Percentiles rank a stretch among this genome's conserved stretches.
phyloP scores from a whole-genome alignment of 768 basidiomycete genomes.

The Macrolepiota dolichaula region DNA sequence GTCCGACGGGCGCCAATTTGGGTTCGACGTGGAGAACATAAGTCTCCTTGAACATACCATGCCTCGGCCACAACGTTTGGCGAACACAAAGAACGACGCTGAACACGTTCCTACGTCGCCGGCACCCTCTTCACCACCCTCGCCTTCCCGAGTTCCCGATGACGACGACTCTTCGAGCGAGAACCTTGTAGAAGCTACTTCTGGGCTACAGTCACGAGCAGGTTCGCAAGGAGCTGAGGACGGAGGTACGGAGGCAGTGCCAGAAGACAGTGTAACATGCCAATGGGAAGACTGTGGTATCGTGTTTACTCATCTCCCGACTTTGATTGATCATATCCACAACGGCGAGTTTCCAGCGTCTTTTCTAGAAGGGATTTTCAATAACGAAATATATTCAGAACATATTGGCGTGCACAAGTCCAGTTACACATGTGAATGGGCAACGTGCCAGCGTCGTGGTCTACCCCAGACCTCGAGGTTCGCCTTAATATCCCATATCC shows the following conservation, averaged over 20 bases:
- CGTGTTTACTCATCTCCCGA: constrained; percentile 69
- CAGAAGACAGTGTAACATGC: constrained; percentile 67
- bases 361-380: neutral
- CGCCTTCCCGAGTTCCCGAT: neutral
- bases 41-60: constrained; percentile 1
- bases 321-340: constrained; percentile 82
- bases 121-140: neutral
- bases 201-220: constrained; percentile 2
- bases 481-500: constrained; percentile 85
- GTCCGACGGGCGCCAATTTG: neutral
- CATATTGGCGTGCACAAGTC: constrained; percentile 85
- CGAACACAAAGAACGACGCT: neutral
- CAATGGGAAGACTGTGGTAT: constrained; percentile 80
- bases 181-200: neutral
- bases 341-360: constrained; percentile 47
- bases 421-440: constrained; percentile 88
- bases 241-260: constrained; percentile 5
- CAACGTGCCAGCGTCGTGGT: constrained; percentile 73
- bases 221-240: constrained; percentile 5
- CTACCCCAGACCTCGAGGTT: constrained; percentile 86
- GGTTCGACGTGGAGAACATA: neutral
- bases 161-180: constrained; percentile 9
- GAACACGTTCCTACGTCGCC: neutral
- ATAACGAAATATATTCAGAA: constrained; percentile 35
- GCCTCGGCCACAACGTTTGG: neutral